A percentile compares a stretch with the other conserved stretches of the same genome.
Conservation (phyloP, 108 stramenopile genomes). For the Licmophora abbreviata region DNA sequence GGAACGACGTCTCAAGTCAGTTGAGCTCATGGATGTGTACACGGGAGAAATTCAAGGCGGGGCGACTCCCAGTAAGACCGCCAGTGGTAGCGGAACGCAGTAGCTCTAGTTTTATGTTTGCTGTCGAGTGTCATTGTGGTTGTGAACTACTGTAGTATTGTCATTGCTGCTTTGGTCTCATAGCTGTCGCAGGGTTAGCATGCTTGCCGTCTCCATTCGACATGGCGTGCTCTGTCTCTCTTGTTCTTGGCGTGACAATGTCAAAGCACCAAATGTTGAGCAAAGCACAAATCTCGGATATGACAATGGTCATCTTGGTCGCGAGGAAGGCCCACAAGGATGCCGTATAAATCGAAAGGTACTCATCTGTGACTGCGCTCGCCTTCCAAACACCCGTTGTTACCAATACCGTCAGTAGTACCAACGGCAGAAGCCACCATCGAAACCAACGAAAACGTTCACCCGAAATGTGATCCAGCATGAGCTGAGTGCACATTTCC, state of each 20-base stretch:
- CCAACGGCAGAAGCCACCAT: constrained; percentile 49
- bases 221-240: too few relatives aligned
- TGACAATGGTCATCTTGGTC: constrained; percentile 41
- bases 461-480: constrained; percentile 75
- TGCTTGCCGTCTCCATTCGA: too few relatives aligned
- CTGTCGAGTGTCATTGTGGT: too few relatives aligned
- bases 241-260: constrained; percentile 30
- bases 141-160: too few relatives aligned
- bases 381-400: constrained; percentile 1
- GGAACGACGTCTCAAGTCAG: constrained; percentile 45
- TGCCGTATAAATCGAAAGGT: constrained; percentile 38
- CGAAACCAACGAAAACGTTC: constrained; percentile 24
- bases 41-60: constrained; percentile 69
- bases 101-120: too few relatives aligned
- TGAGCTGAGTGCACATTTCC: constrained; percentile 73
- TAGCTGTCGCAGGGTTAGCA: too few relatives aligned
- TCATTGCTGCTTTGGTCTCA: too few relatives aligned
- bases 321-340: constrained; percentile 43
- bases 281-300: constrained; percentile 66
- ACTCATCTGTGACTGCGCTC: constrained; percentile 6
- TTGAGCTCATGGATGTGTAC: constrained; percentile 80
- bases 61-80: too few relatives aligned
- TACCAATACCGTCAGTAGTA: constrained; percentile 32
- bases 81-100: too few relatives aligned
- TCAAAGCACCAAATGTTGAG: constrained; percentile 85